Conservation (phyloP, 768 basidiomycete genomes). For the Lactifluus volemus region DNA sequence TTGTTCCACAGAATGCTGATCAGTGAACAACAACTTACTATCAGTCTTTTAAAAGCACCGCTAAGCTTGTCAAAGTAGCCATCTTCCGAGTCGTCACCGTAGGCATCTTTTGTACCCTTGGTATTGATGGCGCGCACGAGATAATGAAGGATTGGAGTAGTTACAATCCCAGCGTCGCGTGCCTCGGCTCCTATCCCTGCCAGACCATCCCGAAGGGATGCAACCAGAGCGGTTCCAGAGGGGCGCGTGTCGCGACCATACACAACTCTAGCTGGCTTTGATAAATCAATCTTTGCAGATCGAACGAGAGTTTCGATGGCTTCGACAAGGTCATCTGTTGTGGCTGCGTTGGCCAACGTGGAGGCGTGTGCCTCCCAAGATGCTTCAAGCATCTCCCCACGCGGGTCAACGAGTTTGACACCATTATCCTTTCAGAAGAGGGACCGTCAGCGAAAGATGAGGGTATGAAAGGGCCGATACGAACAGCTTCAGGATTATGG, state of each 20-base stretch:
- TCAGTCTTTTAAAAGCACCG: conserved; percentile 73
- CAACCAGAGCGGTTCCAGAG: conserved; percentile 66
- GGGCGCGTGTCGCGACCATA: conserved; percentile 93
- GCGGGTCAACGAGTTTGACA: conserved; percentile 95
- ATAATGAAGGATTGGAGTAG: conserved; percentile 95
- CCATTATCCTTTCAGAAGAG: conserved; percentile 75
- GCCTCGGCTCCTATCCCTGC: conserved; percentile 57
- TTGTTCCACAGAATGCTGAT: conserved; percentile 2
- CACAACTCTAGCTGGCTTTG: conserved; percentile 71
- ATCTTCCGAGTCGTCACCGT: conserved; percentile 71
- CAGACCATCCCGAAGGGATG: conserved; percentile 78
- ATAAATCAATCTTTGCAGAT: conserved; percentile 64
- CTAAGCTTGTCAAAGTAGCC: conserved; percentile 83
- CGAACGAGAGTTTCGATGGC: conserved; percentile 55
- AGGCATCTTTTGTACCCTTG: conserved; percentile 64
- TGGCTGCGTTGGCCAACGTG: conserved; percentile 70
- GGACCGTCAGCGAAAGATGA: conserved; percentile 3
- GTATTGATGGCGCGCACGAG: conserved; percentile 87
- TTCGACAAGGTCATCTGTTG: conserved; percentile 62
- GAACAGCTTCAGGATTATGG: conserved; percentile 86
- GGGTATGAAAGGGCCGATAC: conserved; percentile 34
- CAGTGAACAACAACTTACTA: conserved; percentile 45
- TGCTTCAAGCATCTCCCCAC: conserved; percentile 93
- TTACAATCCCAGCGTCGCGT: conserved; percentile 75
- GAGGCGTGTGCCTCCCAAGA: conserved; percentile 92